phyloP scores from a whole-genome alignment of 139 green algal species.

The Chlamydomonas applanata region DNA sequence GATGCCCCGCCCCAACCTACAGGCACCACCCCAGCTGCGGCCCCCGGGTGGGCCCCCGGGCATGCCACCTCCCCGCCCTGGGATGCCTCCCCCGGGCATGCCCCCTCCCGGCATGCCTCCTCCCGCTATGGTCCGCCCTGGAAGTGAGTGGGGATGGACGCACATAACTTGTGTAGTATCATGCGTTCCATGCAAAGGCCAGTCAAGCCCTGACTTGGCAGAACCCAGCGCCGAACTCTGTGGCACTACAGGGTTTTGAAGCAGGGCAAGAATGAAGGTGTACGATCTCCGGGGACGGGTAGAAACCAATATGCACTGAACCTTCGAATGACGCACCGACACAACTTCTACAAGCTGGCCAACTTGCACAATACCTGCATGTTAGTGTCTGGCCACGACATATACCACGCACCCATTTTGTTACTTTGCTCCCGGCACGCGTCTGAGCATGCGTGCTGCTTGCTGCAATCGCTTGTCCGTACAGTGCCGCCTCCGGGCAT shows the following conservation, averaged over 20 bases:
- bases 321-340: too few species aligned
- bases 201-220: not conserved
- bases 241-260: too few species aligned
- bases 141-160: not conserved
- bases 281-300: too few species aligned
- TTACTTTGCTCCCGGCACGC: too few species aligned
- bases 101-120: slow-evolving; percentile 22
- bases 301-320: too few species aligned
- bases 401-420: too few species aligned
- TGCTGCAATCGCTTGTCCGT: not conserved
- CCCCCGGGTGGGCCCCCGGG: slow-evolving; percentile 13
- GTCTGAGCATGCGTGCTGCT: too few species aligned
- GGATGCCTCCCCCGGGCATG: slow-evolving; percentile 50
- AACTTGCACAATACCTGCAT: too few species aligned
- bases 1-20: slow-evolving; percentile 75
- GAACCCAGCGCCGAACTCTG: too few species aligned
- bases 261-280: too few species aligned
- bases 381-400: too few species aligned
- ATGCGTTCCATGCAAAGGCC: not conserved
- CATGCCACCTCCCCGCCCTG: slow-evolving; percentile 49
- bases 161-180: not conserved
- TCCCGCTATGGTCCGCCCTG: not conserved
- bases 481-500: not conserved
- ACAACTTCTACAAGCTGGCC: too few species aligned
- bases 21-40: not conserved